phyloP scores from a whole-genome alignment of 1,284 basidiomycete genomes.

The Ceratobasidium sp. region DNA sequence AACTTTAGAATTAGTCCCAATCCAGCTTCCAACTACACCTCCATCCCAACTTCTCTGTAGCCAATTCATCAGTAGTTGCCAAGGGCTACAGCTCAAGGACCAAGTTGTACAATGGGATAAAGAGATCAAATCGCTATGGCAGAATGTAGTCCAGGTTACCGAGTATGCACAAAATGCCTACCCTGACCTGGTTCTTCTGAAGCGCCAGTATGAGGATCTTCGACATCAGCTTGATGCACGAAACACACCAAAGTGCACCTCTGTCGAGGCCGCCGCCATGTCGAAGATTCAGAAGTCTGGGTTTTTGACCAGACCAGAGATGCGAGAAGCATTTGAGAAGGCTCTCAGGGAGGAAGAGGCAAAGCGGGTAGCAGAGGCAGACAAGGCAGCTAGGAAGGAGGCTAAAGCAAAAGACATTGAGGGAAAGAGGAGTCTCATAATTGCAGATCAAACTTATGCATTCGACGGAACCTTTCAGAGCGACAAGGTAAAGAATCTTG shows the following conservation, averaged over 20 bases:
- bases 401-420: constrained; percentile 3
- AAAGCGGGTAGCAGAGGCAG: not conserved
- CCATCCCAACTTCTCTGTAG: not conserved
- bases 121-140: not conserved
- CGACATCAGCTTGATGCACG: constrained; percentile 1
- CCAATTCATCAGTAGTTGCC: not conserved
- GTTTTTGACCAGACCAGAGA: constrained; percentile 24
- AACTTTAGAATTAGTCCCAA: not conserved
- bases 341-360: not conserved
- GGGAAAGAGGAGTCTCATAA: constrained; percentile 1
- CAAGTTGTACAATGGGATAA: not conserved
- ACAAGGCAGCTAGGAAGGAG: constrained; percentile 1
- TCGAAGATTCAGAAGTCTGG: constrained; percentile 15
- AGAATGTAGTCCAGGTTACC: not conserved
- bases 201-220: not conserved
- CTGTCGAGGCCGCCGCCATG: not conserved
- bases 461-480: constrained; percentile 8
- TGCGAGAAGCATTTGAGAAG: not conserved
- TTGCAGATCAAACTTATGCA: not conserved
- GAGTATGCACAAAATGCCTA: not conserved
- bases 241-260: not conserved
- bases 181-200: not conserved
- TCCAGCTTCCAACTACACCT: not conserved
- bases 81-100: constrained; percentile 12
- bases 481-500: not conserved